Percentiles rank a stretch among this genome's conserved stretches.
phyloP scores from a whole-genome alignment of 768 basidiomycete species.

The Ramaria sp. region DNA sequence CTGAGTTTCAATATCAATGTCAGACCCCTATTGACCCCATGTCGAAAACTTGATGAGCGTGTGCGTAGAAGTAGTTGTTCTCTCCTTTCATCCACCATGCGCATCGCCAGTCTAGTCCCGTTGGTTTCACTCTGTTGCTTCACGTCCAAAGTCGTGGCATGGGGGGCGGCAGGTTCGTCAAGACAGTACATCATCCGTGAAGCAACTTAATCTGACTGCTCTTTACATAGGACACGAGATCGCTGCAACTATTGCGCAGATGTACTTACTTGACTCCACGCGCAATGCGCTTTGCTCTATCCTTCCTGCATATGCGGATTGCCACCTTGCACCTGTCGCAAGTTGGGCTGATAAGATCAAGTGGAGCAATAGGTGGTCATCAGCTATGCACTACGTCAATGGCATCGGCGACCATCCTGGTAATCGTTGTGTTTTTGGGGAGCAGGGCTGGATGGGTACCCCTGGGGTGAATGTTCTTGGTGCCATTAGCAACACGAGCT shows the following conservation, averaged over 20 bases:
- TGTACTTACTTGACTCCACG: slow-evolving; percentile 70
- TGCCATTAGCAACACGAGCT: slow-evolving; percentile 68
- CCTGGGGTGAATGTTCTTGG: slow-evolving; percentile 58
- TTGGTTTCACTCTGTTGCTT: background rate
- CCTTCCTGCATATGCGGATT: slow-evolving; percentile 41
- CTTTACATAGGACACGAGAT: slow-evolving; percentile 68
- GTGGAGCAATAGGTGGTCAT: slow-evolving; percentile 56
- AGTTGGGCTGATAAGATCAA: slow-evolving; percentile 80
- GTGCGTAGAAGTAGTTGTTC: background rate
- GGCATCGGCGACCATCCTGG: slow-evolving; percentile 70
- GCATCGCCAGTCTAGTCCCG: slow-evolving; percentile 2
- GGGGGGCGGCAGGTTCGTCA: slow-evolving; percentile 23
- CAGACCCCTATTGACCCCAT: too few relatives aligned
- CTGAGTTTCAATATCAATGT: too few relatives aligned
- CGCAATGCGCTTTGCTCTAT: slow-evolving; percentile 59
- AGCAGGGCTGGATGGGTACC: slow-evolving; percentile 57
- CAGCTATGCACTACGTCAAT: slow-evolving; percentile 64
- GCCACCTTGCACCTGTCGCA: slow-evolving; percentile 76
- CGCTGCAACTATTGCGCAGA: slow-evolving; percentile 88
- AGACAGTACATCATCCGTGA: background rate
- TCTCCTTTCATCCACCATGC: slow-evolving; percentile 4
- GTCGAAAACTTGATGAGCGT: too few relatives aligned
- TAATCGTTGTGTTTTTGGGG: slow-evolving; percentile 64
- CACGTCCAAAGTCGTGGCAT: slow-evolving; percentile 12
- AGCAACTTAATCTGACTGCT: background rate